These are phyloP conservation scores for Yarrowia sp. DNA, from an alignment of 805 yeast species.

Conservation along the genomic window DNA sequence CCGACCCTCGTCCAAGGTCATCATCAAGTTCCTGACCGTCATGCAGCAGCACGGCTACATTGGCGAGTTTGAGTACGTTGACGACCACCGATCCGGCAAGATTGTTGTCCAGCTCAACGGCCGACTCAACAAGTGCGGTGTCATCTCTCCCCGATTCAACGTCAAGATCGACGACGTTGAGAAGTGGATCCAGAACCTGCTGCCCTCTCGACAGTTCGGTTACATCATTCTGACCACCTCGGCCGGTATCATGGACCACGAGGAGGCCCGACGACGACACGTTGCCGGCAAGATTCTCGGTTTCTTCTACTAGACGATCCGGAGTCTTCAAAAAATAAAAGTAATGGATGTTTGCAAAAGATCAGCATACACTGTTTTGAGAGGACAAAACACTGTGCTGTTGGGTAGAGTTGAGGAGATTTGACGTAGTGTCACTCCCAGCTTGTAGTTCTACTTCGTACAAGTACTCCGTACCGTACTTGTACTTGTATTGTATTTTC, in stretches of 20 bases:
- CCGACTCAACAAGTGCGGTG: slow-evolving; percentile 98
- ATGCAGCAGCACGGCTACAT: slow-evolving; percentile 99
- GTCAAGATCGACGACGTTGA: slow-evolving; percentile 92
- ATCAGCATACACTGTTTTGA: slow-evolving; percentile 11
- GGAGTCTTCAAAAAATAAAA: background rate
- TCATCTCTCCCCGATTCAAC: slow-evolving; percentile 97
- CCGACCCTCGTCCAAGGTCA: slow-evolving; percentile 98
- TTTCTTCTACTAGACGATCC: slow-evolving; percentile 79
- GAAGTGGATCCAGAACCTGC: slow-evolving; percentile 97
- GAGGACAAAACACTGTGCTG: slow-evolving; percentile 3
- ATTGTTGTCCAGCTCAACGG: slow-evolving; percentile 95
- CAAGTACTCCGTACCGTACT: too few species aligned
- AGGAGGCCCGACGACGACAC: slow-evolving; percentile 99
- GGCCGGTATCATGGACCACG: slow-evolving; percentile 99
- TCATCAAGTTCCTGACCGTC: slow-evolving; percentile 92
- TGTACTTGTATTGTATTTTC: too few species aligned
- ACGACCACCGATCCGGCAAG: slow-evolving; percentile 99
- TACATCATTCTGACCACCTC: slow-evolving; percentile 96
- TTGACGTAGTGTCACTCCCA: too few species aligned
- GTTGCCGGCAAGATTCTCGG: slow-evolving; percentile 98
- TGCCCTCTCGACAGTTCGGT: slow-evolving; percentile 99
- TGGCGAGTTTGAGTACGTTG: slow-evolving; percentile 97
- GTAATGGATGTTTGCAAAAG: background rate
- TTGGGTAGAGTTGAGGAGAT: too few species aligned
- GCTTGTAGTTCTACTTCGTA: too few species aligned